Evolutionary conservation across 2,329 filamentous ascomycete genomes (phyloP), one percentile per base, ranked within the genome.

Genomic region (Sclerotinia nivalis): DNA sequence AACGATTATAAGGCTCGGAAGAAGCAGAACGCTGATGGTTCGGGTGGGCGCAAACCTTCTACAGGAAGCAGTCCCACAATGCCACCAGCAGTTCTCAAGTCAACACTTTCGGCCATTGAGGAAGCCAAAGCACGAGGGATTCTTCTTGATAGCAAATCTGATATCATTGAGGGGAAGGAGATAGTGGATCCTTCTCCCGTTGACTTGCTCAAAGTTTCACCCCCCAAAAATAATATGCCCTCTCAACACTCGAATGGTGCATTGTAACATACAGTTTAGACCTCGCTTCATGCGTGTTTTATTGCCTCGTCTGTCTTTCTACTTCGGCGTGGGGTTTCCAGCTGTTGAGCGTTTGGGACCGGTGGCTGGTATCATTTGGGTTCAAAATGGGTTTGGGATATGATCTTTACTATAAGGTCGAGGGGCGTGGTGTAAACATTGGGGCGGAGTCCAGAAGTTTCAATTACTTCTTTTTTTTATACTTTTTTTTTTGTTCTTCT

Each of bases 1-100:
- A 90, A 87, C 75, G 88, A 90, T 75, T 91, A 91, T 75, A 89
- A 87, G 76, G 83, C 83, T 4, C 83, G 83, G 3, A 83, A 76
- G 75, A 82, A 79, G 40, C 83, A 82, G 71, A 75, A 72, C 43
- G 68, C 71, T 10, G 73, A 77, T 55, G 68, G 74, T 18, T 66
- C 70, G 5, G 70, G 58, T 43, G 64, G 68, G 4, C 71, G 69
- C 10, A 77, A 76, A 68, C 31, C 72, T 60, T 66, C 73, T 7
- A 61, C 71, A 20, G 76, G 72, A 54, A 74, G 72, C 37, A 77
- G 74, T 70, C 81, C 82, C 13, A 77, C 77, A 1, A 72, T 78
- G 7, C 73, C 76, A 4, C 76, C 77, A 3, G 75, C 76, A 10
- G 72, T 76, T 37, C 71, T 83, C 34, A 85, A 84, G 73, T 76